A percentile compares a stretch with the other conserved stretches of the same genome.
These are phyloP conservation scores for Ceratobasidium sp. DNA, from an alignment of 1,284 basidiomycete genomes.

Conservation along the genomic window DNA sequence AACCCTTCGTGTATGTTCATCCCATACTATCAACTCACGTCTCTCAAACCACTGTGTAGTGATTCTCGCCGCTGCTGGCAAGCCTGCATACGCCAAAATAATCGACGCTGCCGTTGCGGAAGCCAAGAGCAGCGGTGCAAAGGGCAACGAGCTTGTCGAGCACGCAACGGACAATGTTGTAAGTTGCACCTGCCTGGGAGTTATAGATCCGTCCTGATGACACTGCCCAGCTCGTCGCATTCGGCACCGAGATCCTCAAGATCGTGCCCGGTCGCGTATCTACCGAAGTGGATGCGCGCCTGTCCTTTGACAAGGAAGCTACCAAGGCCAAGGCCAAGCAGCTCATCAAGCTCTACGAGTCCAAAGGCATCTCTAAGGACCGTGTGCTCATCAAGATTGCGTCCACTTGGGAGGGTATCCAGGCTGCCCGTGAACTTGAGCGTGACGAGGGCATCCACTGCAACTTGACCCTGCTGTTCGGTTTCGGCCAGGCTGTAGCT, in stretches of 20 bases:
- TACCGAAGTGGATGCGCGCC: conserved; percentile 96
- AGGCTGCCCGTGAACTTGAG: conserved; percentile 94
- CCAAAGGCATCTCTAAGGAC: conserved; percentile 88
- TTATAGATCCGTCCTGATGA: conserved; percentile 44
- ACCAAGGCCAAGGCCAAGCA: conserved; percentile 94
- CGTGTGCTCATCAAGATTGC: conserved; percentile 99
- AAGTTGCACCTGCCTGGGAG: conserved; percentile 45
- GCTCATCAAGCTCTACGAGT: conserved; percentile 93
- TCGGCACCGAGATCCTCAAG: conserved; percentile 92
- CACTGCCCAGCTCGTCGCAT: conserved; percentile 81
- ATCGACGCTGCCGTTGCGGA: conserved; percentile 84
- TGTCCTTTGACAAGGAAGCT: conserved; percentile 94
- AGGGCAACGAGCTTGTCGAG: conserved; percentile 73
- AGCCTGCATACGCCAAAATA: conserved; percentile 82
- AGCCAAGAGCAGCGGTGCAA: conserved; percentile 82
- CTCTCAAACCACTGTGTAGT: conserved; percentile 45
- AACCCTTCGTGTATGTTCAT: conserved; percentile 73
- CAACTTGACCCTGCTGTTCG: conserved; percentile 98
- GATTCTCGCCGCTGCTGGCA: conserved; percentile 92
- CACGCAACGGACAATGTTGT: conserved; percentile 89
- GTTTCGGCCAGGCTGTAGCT: conserved; percentile 97
- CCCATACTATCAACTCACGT: not conserved
- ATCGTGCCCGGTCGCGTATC: conserved; percentile 99
- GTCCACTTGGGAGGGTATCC: conserved; percentile 99
- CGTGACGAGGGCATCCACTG: conserved; percentile 93